A percentile compares a stretch with the other conserved stretches of the same genome.
These are phyloP conservation scores for Amanita polypyramis DNA, from an alignment of 768 basidiomycete genomes.

Conservation along the genomic window DNA sequence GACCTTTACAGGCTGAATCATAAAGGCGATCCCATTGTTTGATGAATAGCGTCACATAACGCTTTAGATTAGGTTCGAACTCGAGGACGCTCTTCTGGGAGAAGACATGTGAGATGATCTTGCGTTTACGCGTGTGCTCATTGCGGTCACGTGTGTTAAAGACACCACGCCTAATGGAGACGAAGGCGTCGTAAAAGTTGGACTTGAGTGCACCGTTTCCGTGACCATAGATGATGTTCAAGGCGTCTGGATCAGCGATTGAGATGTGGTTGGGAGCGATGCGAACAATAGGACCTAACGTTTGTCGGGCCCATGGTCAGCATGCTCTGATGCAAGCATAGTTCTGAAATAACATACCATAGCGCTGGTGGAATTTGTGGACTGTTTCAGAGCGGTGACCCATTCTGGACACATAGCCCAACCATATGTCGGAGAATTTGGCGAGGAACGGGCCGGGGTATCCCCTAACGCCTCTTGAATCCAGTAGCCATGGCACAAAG, in stretches of 20 bases:
- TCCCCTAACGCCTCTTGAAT: conserved; percentile 46
- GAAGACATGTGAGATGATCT: conserved; percentile 82
- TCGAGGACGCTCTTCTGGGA: conserved; percentile 78
- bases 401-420: conserved; percentile 50
- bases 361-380: conserved; percentile 61
- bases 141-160: conserved; percentile 72
- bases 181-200: conserved; percentile 72
- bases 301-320: not conserved
- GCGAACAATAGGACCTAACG: conserved; percentile 54
- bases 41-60: conserved; percentile 49
- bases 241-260: conserved; percentile 68
- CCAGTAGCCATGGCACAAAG: conserved; percentile 40
- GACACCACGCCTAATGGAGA: conserved; percentile 60
- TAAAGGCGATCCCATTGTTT: conserved; percentile 69
- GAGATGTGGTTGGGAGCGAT: conserved; percentile 72
- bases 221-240: conserved; percentile 67
- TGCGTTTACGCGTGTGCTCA: conserved; percentile 84
- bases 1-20: conserved; percentile 43
- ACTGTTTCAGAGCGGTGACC: conserved; percentile 71
- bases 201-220: conserved; percentile 79
- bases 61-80: conserved; percentile 71
- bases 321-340: not conserved
- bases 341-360: conserved; percentile 35
- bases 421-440: conserved; percentile 63
- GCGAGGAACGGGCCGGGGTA: conserved; percentile 67